Base-by-base conservation (phyloP, 108 stramenopile species). In the Cyclostephanos tholiformis region DNA sequence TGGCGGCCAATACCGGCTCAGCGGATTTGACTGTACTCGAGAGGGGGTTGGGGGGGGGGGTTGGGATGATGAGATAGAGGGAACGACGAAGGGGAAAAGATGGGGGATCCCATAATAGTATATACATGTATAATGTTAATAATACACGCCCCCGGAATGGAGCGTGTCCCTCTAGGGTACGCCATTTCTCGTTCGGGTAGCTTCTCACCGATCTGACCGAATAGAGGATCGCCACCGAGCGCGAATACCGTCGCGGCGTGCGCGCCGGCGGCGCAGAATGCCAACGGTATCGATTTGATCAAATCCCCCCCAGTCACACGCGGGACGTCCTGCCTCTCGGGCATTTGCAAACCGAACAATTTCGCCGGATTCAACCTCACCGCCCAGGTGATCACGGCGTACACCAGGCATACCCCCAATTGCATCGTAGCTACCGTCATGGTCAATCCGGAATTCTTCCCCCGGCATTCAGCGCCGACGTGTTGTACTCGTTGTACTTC, bases 401-500 rank as follows among this genome's bases (percentile, higher is more conserved):
- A 86, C 17, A 80, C 60, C 2, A 80, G 79, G 32, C 85, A 83
- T 1, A 86, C 85, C 7, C 82, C 85, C 17, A 86, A 65, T 58
- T 86, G 85, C 74, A 83, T 79, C 38, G 85, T 86, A 1, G 84
- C 79, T 4, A 84, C 80, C 2, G 76, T 82, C 79, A 86, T 79
- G 69, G 85, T 84, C 79, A 86, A 49, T 10, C 83, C 85, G 5
- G 76, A 72, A 13, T 79, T 84, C 41, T 83, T 84, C 2, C 83
- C 83, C 27, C 82, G 27, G 83, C 83, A 49, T 72, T 80, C 9
- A 84, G 65, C 0, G 85, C 77, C 41, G 79, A 75, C 13, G 82
- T 83, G 82, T 86, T 86, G 71, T 86, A 83, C 68, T 83, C 82
- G 53, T 86, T 86, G 85, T 86, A 86, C 61, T 86, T 83, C 79